Evolutionary conservation across 139 green algal genomes (phyloP).

Genomic region (Chlorella sp.): DNA sequence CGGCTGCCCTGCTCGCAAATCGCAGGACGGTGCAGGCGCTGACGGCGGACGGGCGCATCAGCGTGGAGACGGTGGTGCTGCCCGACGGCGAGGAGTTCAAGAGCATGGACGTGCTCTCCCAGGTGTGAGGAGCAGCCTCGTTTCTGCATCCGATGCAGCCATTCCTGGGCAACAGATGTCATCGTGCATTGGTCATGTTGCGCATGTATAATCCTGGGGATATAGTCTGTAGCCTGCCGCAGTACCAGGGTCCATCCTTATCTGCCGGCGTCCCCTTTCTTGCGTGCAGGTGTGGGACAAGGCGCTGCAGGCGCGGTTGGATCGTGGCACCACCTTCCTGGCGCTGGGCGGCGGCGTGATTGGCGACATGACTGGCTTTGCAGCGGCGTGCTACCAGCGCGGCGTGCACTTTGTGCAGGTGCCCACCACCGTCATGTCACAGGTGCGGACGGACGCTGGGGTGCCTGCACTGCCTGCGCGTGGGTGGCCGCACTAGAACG

Average conservation of each 20-base stretch:
- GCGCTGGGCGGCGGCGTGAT: conserved; percentile 96
- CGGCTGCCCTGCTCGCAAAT: too few species aligned
- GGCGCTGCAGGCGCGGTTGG: conserved; percentile 65
- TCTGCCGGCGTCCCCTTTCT: too few species aligned
- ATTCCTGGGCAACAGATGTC: too few species aligned
- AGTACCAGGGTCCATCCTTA: too few species aligned
- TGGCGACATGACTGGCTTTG: conserved; percentile 98
- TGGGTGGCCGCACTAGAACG: too few species aligned
- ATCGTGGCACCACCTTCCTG: conserved; percentile 90
- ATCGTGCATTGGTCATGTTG: too few species aligned
- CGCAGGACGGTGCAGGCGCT: conserved; percentile 30
- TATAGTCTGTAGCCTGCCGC: too few species aligned
- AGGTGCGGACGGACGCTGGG: too few species aligned
- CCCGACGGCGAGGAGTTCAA: conserved; percentile 96
- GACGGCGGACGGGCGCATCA: conserved; percentile 34
- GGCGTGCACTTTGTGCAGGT: conserved; percentile 96
- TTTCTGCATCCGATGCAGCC: too few species aligned
- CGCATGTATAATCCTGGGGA: too few species aligned
- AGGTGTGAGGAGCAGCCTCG: too few species aligned
- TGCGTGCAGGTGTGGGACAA: conserved; percentile 88
- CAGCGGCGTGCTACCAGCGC: conserved; percentile 89
- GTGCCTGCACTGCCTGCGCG: too few species aligned
- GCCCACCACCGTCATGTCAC: conserved; percentile 20
- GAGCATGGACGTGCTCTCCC: conserved; percentile 70
- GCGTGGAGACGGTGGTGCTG: conserved; percentile 77